Evolutionary conservation across 257 asterid genomes (phyloP), one percentile per base, ranked within the genome.

Genomic region (Nicotiana knightiana): DNA sequence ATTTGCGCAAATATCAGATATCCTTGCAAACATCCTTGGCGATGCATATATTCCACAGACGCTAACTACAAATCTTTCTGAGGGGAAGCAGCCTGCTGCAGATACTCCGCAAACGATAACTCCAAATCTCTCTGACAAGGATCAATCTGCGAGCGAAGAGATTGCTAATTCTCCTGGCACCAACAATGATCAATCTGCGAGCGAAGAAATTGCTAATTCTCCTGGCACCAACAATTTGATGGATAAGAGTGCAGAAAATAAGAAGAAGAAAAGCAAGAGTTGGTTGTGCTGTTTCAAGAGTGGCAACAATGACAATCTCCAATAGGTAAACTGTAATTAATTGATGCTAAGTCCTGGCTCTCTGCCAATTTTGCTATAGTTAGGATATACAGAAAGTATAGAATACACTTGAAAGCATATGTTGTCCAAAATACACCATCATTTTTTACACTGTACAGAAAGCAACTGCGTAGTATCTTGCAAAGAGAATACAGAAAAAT

Each of bases 1-100:
- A 64, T 92, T 92, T 43, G 35, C 10, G 77, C 88, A 90, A 81
- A 88, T 92, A 66, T 83, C 91, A 0, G 37, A 57, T 51, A 64
- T 73, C 83, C 88, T 90, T 1, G 66, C 84, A 62, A 76, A 86
- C 46, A 39, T 75, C 70, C 87, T 89, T 37, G 63, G 61, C 59
- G 78, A 57, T 68, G 76, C 75, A 16, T 67, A 81, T 80, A 6
- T 66, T 21, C 71, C 77, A 81, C 81, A 82, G 26, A 55, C 21
- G 1, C 37, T 71, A 24, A 81, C n/a, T 7, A 61, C 85, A 2
- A 57, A 51, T 32, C 55, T 32, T 53, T 37, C 57, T 12, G 83
- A 26, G 77, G 77, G 59, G 17, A 84, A 86, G 80, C 28, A 43
- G 1, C 11, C 51, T 43, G 78, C 51, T 73, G 76, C 68, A n/a